Conservation (phyloP, 805 yeast genomes). For the Myxozyma neotropica region DNA sequence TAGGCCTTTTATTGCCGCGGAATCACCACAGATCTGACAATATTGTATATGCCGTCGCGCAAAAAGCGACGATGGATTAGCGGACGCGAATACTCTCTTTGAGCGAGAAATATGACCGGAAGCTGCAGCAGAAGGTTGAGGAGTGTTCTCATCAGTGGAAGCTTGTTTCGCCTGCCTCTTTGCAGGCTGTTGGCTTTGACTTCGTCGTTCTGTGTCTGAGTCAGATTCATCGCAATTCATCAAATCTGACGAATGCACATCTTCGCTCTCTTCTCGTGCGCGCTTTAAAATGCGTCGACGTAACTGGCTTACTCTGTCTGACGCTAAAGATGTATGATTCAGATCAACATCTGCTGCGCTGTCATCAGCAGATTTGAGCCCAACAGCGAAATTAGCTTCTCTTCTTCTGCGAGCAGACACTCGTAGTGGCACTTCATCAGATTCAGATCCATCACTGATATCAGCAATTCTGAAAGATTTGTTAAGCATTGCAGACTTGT, state of each 20-base stretch:
- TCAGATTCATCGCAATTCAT: neutral
- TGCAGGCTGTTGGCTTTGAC: neutral
- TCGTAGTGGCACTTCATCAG: neutral
- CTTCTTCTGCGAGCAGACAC: neutral
- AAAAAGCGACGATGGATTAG: conserved; percentile 12
- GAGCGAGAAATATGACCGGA: neutral
- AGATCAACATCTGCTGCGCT: neutral
- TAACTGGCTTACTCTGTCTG: neutral
- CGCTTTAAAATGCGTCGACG: neutral
- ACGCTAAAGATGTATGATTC: neutral
- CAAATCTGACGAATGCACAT: neutral
- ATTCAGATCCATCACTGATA: neutral
- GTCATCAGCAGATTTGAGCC: neutral
- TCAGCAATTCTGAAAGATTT: too few relatives aligned
- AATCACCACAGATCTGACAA: conserved; percentile 12
- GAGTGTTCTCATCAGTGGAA: neutral
- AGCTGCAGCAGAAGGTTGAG: neutral
- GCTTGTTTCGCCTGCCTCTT: neutral
- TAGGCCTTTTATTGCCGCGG: neutral
- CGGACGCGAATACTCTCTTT: conserved; percentile 1
- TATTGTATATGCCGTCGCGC: conserved; percentile 13
- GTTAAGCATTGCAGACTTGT: too few relatives aligned
- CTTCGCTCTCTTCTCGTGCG: neutral
- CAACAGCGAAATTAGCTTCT: neutral
- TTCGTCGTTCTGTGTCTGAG: neutral